Evolutionary conservation across 805 yeast species (phyloP).

Genomic region (Brettanomyces naardenensis): DNA sequence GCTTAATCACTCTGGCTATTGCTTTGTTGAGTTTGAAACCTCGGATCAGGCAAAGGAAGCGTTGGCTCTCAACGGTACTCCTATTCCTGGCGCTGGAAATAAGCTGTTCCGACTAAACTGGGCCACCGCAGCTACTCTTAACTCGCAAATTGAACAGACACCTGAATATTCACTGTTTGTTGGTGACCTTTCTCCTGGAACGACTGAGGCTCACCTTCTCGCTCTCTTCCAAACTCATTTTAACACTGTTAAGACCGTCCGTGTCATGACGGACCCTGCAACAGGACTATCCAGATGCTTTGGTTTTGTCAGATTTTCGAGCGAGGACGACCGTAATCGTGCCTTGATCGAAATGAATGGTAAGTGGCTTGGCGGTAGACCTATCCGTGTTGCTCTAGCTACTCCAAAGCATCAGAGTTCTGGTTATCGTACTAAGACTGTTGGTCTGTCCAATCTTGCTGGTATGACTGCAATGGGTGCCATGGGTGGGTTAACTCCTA

Average conservation of each 20-base stretch:
- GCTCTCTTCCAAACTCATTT: constrained; percentile 64
- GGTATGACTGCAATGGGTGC: not conserved
- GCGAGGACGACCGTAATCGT: constrained; percentile 57
- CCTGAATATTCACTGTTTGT: constrained; percentile 76
- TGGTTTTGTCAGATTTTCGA: constrained; percentile 72
- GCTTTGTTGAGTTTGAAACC: constrained; percentile 67
- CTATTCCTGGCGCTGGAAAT: constrained; percentile 49
- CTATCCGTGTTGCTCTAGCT: constrained; percentile 70
- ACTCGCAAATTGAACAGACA: constrained; percentile 61
- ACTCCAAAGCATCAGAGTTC: constrained; percentile 51
- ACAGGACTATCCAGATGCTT: constrained; percentile 72
- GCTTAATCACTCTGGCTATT: constrained; percentile 48
- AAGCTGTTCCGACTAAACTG: constrained; percentile 69
- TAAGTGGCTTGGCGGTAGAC: constrained; percentile 71
- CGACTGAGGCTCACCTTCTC: constrained; percentile 72
- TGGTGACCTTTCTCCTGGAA: constrained; percentile 73
- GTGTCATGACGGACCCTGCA: constrained; percentile 82
- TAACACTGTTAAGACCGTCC: constrained; percentile 63
- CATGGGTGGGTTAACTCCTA: not conserved
- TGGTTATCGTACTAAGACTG: constrained; percentile 11
- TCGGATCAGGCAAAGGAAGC: constrained; percentile 67
- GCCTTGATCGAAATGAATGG: constrained; percentile 75
- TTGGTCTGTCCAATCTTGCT: constrained; percentile 8
- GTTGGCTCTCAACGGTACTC: constrained; percentile 54
- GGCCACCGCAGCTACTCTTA: constrained; percentile 77